Percentiles rank a stretch among this genome's conserved stretches.
These are phyloP conservation scores for Cantharellus cinnabarinus DNA, from an alignment of 768 basidiomycete species.

Conservation along the genomic window DNA sequence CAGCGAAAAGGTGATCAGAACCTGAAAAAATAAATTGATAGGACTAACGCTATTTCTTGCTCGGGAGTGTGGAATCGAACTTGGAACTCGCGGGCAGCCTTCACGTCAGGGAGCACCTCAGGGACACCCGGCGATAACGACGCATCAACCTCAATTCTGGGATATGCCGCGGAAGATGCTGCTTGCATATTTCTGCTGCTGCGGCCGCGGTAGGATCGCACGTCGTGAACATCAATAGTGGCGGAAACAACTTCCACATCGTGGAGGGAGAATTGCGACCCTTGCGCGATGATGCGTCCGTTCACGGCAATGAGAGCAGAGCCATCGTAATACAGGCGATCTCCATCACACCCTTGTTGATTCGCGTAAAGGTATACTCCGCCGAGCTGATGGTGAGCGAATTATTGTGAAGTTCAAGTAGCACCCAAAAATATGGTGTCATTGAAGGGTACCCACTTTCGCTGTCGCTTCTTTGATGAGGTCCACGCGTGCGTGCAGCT, in stretches of 20 bases:
- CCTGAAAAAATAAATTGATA: not conserved
- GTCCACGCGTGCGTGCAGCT: conserved; percentile 76
- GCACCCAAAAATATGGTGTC: not conserved
- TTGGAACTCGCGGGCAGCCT: conserved; percentile 28
- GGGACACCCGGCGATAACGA: conserved; percentile 59
- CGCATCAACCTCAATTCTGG: conserved; percentile 65
- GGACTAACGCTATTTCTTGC: conserved; percentile 88
- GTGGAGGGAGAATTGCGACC: conserved; percentile 84
- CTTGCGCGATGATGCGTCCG: conserved; percentile 81
- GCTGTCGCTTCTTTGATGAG: conserved; percentile 91
- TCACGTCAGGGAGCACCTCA: conserved; percentile 28
- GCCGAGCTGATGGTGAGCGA: conserved; percentile 40
- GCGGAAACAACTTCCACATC: conserved; percentile 96
- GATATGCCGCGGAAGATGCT: conserved; percentile 49
- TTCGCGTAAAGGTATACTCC: conserved; percentile 97
- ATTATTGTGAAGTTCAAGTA: not conserved
- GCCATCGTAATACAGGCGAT: conserved; percentile 94
- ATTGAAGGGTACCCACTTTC: conserved; percentile 33
- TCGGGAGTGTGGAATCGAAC: conserved; percentile 71
- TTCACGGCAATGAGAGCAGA: conserved; percentile 93
- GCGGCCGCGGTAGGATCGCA: conserved; percentile 68
- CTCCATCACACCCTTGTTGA: conserved; percentile 97
- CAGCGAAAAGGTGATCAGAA: not conserved
- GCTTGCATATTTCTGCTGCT: conserved; percentile 85
- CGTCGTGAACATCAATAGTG: conserved; percentile 92